Evolutionary conservation across 2,329 filamentous ascomycete species (phyloP).

Genomic region (Dothidotthia symphoricarpi): DNA sequence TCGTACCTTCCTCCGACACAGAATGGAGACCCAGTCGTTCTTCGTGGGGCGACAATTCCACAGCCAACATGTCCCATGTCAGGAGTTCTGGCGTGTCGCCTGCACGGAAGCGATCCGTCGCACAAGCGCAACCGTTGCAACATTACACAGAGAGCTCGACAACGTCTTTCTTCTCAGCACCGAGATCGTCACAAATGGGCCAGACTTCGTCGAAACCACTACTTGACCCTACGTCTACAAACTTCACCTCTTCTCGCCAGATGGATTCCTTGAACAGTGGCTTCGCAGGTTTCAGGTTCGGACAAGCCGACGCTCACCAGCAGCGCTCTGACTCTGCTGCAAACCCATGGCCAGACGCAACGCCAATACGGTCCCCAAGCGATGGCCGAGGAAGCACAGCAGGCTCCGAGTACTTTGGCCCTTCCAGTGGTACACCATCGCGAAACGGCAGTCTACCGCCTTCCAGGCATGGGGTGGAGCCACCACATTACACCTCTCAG

Average conservation of each 20-base stretch:
- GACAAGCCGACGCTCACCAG: slow-evolving; percentile 29
- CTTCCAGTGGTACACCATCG: slow-evolving; percentile 48
- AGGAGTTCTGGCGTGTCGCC: slow-evolving; percentile 40
- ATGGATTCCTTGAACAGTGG: slow-evolving; percentile 34
- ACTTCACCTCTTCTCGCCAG: slow-evolving; percentile 32
- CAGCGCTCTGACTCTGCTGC: slow-evolving; percentile 28
- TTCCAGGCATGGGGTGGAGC: slow-evolving; percentile 52
- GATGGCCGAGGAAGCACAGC: slow-evolving; percentile 44
- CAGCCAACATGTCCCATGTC: slow-evolving; percentile 32
- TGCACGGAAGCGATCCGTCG: slow-evolving; percentile 40
- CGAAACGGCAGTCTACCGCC: slow-evolving; percentile 58
- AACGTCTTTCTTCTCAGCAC: slow-evolving; percentile 14
- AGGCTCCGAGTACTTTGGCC: slow-evolving; percentile 46
- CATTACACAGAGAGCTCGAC: slow-evolving; percentile 15
- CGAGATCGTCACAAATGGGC: slow-evolving; percentile 29
- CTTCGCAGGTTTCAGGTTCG: slow-evolving; percentile 36
- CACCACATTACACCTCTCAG: slow-evolving; percentile 34
- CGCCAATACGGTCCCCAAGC: slow-evolving; percentile 43
- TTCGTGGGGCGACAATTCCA: slow-evolving; percentile 58
- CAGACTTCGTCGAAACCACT: slow-evolving; percentile 30
- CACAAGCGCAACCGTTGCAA: slow-evolving; percentile 36
- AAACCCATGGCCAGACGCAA: slow-evolving; percentile 37
- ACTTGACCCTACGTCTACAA: slow-evolving; percentile 34
- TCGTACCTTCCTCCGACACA: slow-evolving; percentile 67
- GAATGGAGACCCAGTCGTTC: slow-evolving; percentile 60